phyloP scores from a whole-genome alignment of 2,329 filamentous ascomycete species.

The Pseudocercospora fijiensis region DNA sequence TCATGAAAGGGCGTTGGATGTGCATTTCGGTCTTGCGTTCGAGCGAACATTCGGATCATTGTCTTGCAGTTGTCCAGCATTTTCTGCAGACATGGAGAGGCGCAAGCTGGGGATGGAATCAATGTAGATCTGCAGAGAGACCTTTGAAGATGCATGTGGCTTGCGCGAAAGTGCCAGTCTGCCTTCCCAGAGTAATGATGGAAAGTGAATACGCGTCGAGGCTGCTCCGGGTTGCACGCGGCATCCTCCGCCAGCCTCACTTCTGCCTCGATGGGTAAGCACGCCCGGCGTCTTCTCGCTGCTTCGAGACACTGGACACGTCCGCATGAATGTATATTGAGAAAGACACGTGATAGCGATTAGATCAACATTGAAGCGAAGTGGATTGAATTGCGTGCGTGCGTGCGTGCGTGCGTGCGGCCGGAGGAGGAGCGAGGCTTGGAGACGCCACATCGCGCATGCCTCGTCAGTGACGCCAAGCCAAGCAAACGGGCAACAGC shows the following conservation, averaged over 20 bases:
- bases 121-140: neutral
- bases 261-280: neutral
- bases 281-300: neutral
- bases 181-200: neutral
- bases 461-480: neutral
- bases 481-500: slow-evolving; percentile 3
- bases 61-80: neutral
- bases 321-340: neutral
- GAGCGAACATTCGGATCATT: neutral
- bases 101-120: neutral
- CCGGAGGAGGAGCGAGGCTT: neutral
- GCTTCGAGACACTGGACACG: neutral
- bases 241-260: slow-evolving; percentile 5
- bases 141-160: neutral
- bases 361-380: no score
- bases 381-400: neutral
- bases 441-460: neutral
- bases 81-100: neutral
- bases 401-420: neutral
- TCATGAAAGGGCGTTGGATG: slow-evolving; percentile 11
- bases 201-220: neutral
- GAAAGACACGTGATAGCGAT: neutral
- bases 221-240: neutral
- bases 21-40: slow-evolving; percentile 5
- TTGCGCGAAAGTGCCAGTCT: neutral